A percentile compares a stretch with the other conserved stretches of the same genome.
phyloP scores from a whole-genome alignment of 768 basidiomycete genomes.

The Auriscalpium microsporum region DNA sequence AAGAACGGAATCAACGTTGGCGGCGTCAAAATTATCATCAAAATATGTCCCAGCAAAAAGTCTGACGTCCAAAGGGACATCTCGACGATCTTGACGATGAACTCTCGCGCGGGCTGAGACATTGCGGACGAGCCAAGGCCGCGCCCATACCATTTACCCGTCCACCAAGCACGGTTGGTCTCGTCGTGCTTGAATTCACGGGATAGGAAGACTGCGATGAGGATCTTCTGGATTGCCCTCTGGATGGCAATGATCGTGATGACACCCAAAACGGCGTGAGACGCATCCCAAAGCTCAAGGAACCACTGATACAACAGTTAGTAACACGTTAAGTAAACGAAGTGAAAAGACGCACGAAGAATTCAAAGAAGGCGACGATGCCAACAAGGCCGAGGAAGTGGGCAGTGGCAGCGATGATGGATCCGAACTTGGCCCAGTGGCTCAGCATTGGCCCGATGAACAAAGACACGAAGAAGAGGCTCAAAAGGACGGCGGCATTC shows the following conservation, averaged over 20 bases:
- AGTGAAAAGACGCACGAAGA: conserved; percentile 63
- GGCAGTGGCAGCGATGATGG: conserved; percentile 87
- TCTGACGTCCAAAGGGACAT: conserved; percentile 93
- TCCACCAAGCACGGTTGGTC: conserved; percentile 99
- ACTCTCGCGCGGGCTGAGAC: conserved; percentile 98
- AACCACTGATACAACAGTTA: conserved; percentile 59
- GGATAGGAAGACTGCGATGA: conserved; percentile 89
- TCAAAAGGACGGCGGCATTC: conserved; percentile 83
- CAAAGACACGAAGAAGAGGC: conserved; percentile 86
- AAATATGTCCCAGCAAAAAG: conserved; percentile 77
- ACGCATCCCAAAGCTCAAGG: conserved; percentile 84
- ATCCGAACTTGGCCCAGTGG: conserved; percentile 79
- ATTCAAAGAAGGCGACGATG: conserved; percentile 85
- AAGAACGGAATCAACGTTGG: conserved; percentile 87
- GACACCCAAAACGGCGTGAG: conserved; percentile 89
- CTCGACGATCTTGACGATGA: conserved; percentile 96
- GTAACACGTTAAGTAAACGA: conserved; percentile 16
- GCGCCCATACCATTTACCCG: conserved; percentile 93
- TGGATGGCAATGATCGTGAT: conserved; percentile 90
- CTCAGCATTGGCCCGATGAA: conserved; percentile 88
- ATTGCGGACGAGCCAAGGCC: conserved; percentile 85
- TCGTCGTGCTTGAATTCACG: conserved; percentile 99
- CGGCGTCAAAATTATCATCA: conserved; percentile 86
- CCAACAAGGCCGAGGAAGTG: conserved; percentile 79
- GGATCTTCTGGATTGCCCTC: conserved; percentile 84